phyloP scores from a whole-genome alignment of 2,329 filamentous ascomycete genomes.

The Ambrosiella cleistominuta region DNA sequence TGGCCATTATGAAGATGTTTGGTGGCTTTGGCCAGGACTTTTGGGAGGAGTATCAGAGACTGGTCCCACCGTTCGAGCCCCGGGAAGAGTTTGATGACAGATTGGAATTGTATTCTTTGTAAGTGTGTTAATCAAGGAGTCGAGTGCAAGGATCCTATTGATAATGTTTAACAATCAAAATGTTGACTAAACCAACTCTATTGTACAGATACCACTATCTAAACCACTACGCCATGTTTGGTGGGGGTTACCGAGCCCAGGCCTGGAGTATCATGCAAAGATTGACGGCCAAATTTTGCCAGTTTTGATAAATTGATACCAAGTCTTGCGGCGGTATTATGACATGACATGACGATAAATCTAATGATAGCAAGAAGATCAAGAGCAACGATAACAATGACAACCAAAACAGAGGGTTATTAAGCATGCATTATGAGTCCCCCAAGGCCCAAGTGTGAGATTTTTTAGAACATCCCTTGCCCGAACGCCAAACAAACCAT shows the following conservation, averaged over 20 bases:
- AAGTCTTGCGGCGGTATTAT: not conserved
- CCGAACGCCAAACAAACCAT: too few species aligned
- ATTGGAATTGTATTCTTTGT: slow-evolving; percentile 65
- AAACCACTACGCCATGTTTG: slow-evolving; percentile 77
- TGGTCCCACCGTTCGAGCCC: slow-evolving; percentile 67
- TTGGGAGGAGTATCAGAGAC: slow-evolving; percentile 56
- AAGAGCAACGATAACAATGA: too few species aligned
- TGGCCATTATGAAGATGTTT: slow-evolving; percentile 95
- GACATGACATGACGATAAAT: not conserved
- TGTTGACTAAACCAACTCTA: slow-evolving; percentile 14
- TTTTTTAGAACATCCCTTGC: too few species aligned
- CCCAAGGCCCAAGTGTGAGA: too few species aligned
- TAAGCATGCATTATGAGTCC: too few species aligned
- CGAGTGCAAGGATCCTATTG: not conserved
- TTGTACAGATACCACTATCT: slow-evolving; percentile 60
- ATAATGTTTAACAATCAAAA: not conserved
- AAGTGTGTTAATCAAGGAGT: slow-evolving; percentile 19
- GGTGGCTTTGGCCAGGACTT: slow-evolving; percentile 63
- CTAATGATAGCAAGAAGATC: too few species aligned
- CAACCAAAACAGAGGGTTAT: too few species aligned
- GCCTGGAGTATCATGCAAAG: slow-evolving; percentile 65
- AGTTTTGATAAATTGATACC: not conserved
- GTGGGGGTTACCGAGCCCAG: slow-evolving; percentile 56
- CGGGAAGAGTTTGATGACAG: slow-evolving; percentile 72
- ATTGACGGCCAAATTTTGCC: slow-evolving; percentile 28